These are phyloP conservation scores for Ogataea populi-albae DNA, from an alignment of 805 yeast species.

Conservation along the genomic window DNA sequence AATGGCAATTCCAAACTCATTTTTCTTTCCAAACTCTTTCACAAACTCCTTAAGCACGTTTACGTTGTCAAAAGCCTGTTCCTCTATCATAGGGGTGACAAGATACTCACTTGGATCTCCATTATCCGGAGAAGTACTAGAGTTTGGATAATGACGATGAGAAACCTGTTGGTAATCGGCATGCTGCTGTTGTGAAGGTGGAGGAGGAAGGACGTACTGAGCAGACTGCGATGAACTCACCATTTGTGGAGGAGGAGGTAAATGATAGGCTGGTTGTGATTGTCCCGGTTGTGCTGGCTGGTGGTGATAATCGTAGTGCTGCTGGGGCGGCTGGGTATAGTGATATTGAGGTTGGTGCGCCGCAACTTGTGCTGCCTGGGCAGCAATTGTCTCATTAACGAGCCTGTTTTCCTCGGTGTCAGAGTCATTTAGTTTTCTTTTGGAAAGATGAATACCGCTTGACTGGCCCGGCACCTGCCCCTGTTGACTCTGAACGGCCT, in stretches of 20 bases:
- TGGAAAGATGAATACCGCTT: slow-evolving; percentile 3
- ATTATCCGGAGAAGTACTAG: slow-evolving; percentile 9
- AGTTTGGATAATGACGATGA: slow-evolving; percentile 7
- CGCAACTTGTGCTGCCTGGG: slow-evolving; percentile 24
- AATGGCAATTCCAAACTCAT: slow-evolving; percentile 58
- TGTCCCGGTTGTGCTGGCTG: slow-evolving; percentile 10
- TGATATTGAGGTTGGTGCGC: slow-evolving; percentile 17
- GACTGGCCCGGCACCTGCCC: slow-evolving; percentile 5
- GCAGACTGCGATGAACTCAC: slow-evolving; percentile 6
- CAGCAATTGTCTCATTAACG: slow-evolving; percentile 20
- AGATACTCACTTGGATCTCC: slow-evolving; percentile 39
- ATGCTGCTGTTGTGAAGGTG: slow-evolving; percentile 9
- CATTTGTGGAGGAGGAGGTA: slow-evolving; percentile 6
- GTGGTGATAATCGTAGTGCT: slow-evolving; percentile 11
- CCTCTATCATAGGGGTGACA: slow-evolving; percentile 53
- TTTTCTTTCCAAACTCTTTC: slow-evolving; percentile 53
- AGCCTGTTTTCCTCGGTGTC: slow-evolving; percentile 18
- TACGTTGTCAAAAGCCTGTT: slow-evolving; percentile 48
- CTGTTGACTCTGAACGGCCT: slow-evolving; percentile 6
- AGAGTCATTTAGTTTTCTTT: slow-evolving; percentile 7
- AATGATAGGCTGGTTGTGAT: slow-evolving; percentile 9
- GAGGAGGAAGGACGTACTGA: slow-evolving; percentile 15
- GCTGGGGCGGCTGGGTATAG: slow-evolving; percentile 6
- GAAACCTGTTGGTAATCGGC: slow-evolving; percentile 15
- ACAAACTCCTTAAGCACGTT: slow-evolving; percentile 52